These are phyloP conservation scores for Monosporascus sp. DNA, from an alignment of 2,329 filamentous ascomycete genomes.

Conservation along the genomic window DNA sequence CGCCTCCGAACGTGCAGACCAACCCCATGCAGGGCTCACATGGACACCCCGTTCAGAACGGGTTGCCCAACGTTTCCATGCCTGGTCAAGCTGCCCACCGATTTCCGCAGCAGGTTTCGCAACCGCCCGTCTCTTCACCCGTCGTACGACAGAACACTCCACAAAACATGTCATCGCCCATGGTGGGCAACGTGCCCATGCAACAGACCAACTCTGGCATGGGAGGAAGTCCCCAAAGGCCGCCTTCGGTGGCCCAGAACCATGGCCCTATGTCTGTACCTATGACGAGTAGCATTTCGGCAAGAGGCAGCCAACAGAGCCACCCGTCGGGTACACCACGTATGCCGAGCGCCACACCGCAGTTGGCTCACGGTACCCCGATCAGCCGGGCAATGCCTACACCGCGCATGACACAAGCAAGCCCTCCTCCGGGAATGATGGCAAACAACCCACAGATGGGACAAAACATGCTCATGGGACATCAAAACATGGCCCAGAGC, in stretches of 20 bases:
- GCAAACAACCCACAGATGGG: slow-evolving; percentile 51
- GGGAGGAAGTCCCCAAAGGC: slow-evolving; percentile 61
- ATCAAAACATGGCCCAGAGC: slow-evolving; percentile 29
- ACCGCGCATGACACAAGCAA: slow-evolving; percentile 58
- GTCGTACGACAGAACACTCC: slow-evolving; percentile 58
- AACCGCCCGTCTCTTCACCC: slow-evolving; percentile 64
- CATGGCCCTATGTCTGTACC: slow-evolving; percentile 51
- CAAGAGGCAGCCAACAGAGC: slow-evolving; percentile 61
- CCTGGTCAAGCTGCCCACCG: slow-evolving; percentile 38
- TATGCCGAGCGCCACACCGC: slow-evolving; percentile 56
- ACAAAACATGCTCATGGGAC: slow-evolving; percentile 48
- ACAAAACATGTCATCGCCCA: slow-evolving; percentile 60
- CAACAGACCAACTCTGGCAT: slow-evolving; percentile 62
- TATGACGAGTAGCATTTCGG: slow-evolving; percentile 58
- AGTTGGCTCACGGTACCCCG: slow-evolving; percentile 55
- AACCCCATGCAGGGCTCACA: slow-evolving; percentile 35
- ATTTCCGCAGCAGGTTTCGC: slow-evolving; percentile 52
- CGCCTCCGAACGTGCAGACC: slow-evolving; percentile 21
- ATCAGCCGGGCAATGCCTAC: slow-evolving; percentile 49
- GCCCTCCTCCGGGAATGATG: slow-evolving; percentile 56
- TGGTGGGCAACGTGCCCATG: slow-evolving; percentile 58
- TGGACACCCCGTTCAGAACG: slow-evolving; percentile 37
- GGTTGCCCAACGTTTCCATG: slow-evolving; percentile 36
- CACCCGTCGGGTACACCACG: slow-evolving; percentile 59
- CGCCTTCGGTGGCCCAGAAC: slow-evolving; percentile 60